Evolutionary conservation across 2,329 filamentous ascomycete genomes (phyloP), one percentile per base, ranked within the genome.

Genomic region (Shiraia bambusicola): DNA sequence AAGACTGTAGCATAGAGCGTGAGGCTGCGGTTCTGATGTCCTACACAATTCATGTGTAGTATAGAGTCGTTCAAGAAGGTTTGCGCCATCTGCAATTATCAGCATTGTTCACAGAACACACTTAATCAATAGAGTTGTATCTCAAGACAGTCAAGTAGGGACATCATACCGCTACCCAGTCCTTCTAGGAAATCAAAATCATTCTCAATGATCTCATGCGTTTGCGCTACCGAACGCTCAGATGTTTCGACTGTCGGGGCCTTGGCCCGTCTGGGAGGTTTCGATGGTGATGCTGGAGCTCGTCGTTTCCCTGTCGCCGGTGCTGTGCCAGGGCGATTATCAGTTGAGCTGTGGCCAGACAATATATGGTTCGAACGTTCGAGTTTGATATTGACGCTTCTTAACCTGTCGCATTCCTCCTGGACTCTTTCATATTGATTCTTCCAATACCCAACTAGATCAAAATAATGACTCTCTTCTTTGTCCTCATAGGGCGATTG

Each of bases 391-490:
- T 61, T 58, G 22, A 55, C 42, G 2, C 28, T 45, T 17, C 57
- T 49, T 12, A 69, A 48, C 4, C 50, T 38, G 2, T 47, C 38
- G 28, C 57, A 59, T 25, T 56, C 55, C 5, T 51, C 42, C n/a
- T 69, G 56, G 0, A 51, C 40, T 15, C 39, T 37, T 13, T 53
- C 45, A 28, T 49, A 63, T 30, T 55, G 54, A 6, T 65, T 50
- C 24, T 53, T 49, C 72, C 71, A 74, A 41, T 66, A 73, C 3
- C 63, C 50, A 9, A 67, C 66, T 11, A 68, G 56, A 42, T 74
- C 69, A 15, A 75, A 53, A 32, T 72, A 66, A 8, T 53, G 59
- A 28, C 63, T 51, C 0, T 48, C 34, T 12, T 62, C 52, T 19
- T 49, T 55, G 13, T 60, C 42, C 3, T 59, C 40, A 16, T 49